A percentile compares a stretch with the other conserved stretches of the same genome.
Evolutionary conservation across 495 filamentous ascomycete species (phyloP).

Genomic region (Aspergillus taichungensis): DNA sequence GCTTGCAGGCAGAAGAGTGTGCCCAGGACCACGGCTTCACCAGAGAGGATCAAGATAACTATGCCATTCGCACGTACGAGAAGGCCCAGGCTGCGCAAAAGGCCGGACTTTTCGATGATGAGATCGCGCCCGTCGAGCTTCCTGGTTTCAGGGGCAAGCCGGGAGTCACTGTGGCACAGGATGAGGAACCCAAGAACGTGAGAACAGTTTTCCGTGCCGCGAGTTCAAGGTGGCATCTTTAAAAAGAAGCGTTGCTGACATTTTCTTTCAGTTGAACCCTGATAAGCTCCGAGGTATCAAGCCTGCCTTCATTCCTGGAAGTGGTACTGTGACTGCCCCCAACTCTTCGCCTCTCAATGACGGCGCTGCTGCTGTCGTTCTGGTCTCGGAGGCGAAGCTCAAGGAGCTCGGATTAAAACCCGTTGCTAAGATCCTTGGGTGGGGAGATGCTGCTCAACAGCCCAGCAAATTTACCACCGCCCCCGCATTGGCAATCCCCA

Average conservation of each 20-base stretch:
- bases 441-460: conserved; percentile 85
- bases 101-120: conserved; percentile 65
- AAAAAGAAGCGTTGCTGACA: conserved; percentile 5
- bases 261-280: conserved; percentile 60
- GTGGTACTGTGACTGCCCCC: conserved; percentile 89
- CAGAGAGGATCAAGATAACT: conserved; percentile 81
- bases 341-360: conserved; percentile 96
- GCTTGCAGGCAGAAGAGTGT: conserved; percentile 85
- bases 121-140: conserved; percentile 88
- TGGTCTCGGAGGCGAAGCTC: conserved; percentile 83
- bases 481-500: conserved; percentile 90
- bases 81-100: conserved; percentile 81
- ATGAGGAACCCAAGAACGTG: conserved; percentile 93
- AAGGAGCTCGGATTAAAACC: conserved; percentile 83
- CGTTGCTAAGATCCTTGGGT: conserved; percentile 89
- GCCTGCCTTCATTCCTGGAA: conserved; percentile 72
- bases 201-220: conserved; percentile 6
- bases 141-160: conserved; percentile 86
- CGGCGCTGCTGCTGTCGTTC: conserved; percentile 80
- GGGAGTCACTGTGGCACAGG: conserved; percentile 64
- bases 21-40: conserved; percentile 71
- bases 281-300: conserved; percentile 79
- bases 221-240: not conserved
- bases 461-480: conserved; percentile 94
- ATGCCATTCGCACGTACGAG: conserved; percentile 86